These are phyloP conservation scores for Leptosphaerulina australis DNA, from an alignment of 2,329 filamentous ascomycete species.

Conservation along the genomic window DNA sequence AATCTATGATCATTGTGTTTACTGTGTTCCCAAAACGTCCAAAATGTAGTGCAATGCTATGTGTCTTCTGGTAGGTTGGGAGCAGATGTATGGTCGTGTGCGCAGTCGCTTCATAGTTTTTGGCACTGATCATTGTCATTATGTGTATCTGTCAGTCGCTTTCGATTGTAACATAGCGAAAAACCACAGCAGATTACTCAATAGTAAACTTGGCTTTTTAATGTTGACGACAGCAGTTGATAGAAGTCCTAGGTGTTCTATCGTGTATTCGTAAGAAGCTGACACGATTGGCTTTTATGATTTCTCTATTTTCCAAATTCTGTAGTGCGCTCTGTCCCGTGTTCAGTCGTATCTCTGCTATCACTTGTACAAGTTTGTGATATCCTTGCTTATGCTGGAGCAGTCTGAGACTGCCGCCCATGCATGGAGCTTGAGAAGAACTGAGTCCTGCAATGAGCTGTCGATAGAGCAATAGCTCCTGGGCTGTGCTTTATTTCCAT, in stretches of 20 bases:
- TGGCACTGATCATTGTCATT: neutral
- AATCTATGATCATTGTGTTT: too few species aligned
- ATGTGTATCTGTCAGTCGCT: neutral
- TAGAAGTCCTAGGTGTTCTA: neutral
- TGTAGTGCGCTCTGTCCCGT: conserved; percentile 16
- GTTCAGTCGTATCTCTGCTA: neutral
- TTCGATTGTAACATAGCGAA: conserved; percentile 1
- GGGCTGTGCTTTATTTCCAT: conserved; percentile 30
- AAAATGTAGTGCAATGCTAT: too few species aligned
- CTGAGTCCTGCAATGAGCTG: conserved; percentile 33
- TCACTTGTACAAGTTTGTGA: conserved; percentile 5
- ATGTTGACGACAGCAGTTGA: neutral
- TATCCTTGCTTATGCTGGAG: conserved; percentile 20
- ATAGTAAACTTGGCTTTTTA: neutral
- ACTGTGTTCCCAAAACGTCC: too few species aligned
- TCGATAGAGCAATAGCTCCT: conserved; percentile 27
- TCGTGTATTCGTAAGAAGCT: conserved; percentile 16
- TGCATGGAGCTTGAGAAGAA: conserved; percentile 14
- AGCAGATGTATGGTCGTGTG: neutral
- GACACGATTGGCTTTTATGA: conserved; percentile 28
- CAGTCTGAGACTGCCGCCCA: conserved; percentile 30
- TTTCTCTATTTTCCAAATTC: conserved; percentile 9
- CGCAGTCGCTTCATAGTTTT: neutral
- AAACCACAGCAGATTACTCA: neutral
- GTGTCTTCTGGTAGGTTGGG: too few species aligned